Evolutionary conservation across 2,329 filamentous ascomycete species (phyloP).

Genomic region (Cladosporium halotolerans): DNA sequence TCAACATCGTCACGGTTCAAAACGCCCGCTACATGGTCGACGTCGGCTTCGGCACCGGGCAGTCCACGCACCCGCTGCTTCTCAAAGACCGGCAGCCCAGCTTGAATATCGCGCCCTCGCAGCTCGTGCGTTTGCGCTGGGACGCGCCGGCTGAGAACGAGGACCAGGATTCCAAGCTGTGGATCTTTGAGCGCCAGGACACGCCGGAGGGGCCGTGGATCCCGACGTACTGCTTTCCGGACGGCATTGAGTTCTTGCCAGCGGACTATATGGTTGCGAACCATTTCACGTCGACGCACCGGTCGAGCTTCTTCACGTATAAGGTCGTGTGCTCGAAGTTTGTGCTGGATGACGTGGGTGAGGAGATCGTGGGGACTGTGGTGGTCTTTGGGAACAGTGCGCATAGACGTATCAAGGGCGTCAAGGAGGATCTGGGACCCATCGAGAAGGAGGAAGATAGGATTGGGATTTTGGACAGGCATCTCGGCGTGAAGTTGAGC

Average conservation of each 20-base stretch:
- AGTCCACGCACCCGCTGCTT: conserved; percentile 52
- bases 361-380: conserved; percentile 31
- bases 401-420: conserved; percentile 40
- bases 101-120: conserved; percentile 3
- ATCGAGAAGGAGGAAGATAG: conserved; percentile 39
- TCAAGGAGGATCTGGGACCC: conserved; percentile 34
- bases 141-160: conserved; percentile 18
- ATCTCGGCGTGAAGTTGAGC: conserved; percentile 39
- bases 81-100: conserved; percentile 42
- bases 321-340: conserved; percentile 50
- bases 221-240: conserved; percentile 58
- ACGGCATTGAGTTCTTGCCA: conserved; percentile 53
- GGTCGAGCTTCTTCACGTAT: conserved; percentile 49
- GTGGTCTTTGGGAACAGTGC: conserved; percentile 39
- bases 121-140: conserved; percentile 16
- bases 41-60: conserved; percentile 59
- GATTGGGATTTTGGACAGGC: conserved; percentile 36
- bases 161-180: conserved; percentile 31
- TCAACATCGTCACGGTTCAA: conserved; percentile 41
- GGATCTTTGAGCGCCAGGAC: conserved; percentile 35
- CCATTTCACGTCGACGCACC: conserved; percentile 46
- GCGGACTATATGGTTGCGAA: conserved; percentile 58
- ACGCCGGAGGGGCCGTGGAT: conserved; percentile 46
- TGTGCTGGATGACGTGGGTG: conserved; percentile 38
- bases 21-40: conserved; percentile 51